phyloP scores from a whole-genome alignment of 176 grass and related monocot species.

The Oryza brachyantha region DNA sequence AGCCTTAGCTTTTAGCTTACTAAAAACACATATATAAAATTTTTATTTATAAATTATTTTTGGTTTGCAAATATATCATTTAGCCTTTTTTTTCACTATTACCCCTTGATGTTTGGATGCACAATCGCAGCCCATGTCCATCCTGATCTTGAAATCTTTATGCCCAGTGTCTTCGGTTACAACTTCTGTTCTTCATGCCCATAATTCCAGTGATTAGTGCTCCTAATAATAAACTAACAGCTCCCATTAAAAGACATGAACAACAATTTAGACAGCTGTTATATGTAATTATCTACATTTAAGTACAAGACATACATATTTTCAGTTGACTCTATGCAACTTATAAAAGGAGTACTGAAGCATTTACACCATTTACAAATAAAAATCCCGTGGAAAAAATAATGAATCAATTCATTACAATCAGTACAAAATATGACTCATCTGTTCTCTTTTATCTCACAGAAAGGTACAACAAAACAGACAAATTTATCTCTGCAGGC shows the following conservation, averaged over 20 bases:
- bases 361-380: slow-evolving; percentile 33
- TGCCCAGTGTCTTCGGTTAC: background rate
- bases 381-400: slow-evolving; percentile 34
- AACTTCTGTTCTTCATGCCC: background rate
- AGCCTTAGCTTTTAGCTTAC: too few species aligned
- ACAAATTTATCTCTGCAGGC: slow-evolving; percentile 48
- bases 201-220: background rate
- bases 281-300: background rate
- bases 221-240: background rate
- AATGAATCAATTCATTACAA: slow-evolving; percentile 55
- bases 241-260: background rate
- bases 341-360: background rate
- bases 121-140: background rate
- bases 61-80: too few species aligned
- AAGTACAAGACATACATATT: background rate
- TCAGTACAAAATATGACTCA: slow-evolving; percentile 46
- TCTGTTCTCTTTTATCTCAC: slow-evolving; percentile 36
- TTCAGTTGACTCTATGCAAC: background rate
- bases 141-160: background rate
- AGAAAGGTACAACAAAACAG: slow-evolving; percentile 32
- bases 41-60: too few species aligned
- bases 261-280: background rate
- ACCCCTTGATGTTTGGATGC: background rate
- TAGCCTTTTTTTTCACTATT: too few species aligned
- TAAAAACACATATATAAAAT: too few species aligned